These are phyloP conservation scores for Gilbertella persicaria DNA, from an alignment of 371 early-diverging fungal species.

Conservation along the genomic window DNA sequence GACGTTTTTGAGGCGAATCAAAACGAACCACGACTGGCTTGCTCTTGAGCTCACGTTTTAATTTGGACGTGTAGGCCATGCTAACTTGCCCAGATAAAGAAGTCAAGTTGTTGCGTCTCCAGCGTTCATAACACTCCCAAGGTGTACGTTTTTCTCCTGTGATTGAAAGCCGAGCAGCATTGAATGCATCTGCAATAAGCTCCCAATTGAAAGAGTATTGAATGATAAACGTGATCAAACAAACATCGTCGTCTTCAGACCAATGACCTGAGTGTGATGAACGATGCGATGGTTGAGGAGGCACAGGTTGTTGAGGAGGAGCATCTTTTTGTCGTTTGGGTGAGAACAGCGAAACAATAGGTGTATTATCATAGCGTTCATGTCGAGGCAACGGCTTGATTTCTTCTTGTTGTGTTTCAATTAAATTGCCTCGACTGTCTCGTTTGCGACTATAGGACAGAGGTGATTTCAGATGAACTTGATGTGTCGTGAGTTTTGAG, in stretches of 20 bases:
- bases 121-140: slow-evolving; percentile 69
- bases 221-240: slow-evolving; percentile 56
- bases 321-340: slow-evolving; percentile 53
- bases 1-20: slow-evolving; percentile 32
- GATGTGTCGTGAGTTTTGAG: slow-evolving; percentile 33
- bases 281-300: slow-evolving; percentile 40
- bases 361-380: slow-evolving; percentile 30
- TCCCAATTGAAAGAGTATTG: slow-evolving; percentile 73
- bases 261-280: slow-evolving; percentile 36
- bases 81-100: slow-evolving; percentile 54
- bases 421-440: slow-evolving; percentile 31
- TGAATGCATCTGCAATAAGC: slow-evolving; percentile 62
- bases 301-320: slow-evolving; percentile 44
- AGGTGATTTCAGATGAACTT: slow-evolving; percentile 41
- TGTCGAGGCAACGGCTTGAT: slow-evolving; percentile 35
- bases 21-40: slow-evolving; percentile 26
- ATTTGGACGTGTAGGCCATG: slow-evolving; percentile 14
- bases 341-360: slow-evolving; percentile 42
- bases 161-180: slow-evolving; percentile 54
- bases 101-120: slow-evolving; percentile 47
- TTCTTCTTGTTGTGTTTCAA: slow-evolving; percentile 30
- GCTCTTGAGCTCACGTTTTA: slow-evolving; percentile 27
- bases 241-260: slow-evolving; percentile 72
- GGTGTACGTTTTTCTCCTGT: slow-evolving; percentile 57
- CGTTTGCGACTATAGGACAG: slow-evolving; percentile 46